Evolutionary conservation across 345 rosid genomes (phyloP).

Genomic region (Orychophragmus violaceus): DNA sequence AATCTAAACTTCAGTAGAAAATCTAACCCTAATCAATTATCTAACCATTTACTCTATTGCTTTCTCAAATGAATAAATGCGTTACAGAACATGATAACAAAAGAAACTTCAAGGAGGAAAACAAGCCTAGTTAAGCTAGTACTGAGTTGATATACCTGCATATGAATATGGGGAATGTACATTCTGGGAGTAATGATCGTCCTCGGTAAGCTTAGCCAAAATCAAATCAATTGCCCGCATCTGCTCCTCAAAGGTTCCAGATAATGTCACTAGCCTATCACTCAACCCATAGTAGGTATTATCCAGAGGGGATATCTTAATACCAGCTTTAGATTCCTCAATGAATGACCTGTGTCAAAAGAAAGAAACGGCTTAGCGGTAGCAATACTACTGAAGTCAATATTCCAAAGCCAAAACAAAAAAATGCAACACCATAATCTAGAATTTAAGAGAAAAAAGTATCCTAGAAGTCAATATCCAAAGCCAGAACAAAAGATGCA

Average conservation of each 20-base stretch:
- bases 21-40: conserved; percentile 3
- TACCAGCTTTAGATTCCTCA: conserved; percentile 92
- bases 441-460: not conserved
- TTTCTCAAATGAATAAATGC: not conserved
- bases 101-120: conserved; percentile 7
- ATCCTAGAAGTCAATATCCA: conserved; percentile 5
- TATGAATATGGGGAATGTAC: conserved; percentile 82
- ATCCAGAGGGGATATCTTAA: conserved; percentile 92
- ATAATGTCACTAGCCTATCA: conserved; percentile 89
- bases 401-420: not conserved
- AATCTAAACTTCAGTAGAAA: not conserved
- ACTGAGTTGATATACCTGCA: conserved; percentile 53
- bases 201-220: conserved; percentile 79
- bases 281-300: conserved; percentile 73
- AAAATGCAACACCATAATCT: not conserved
- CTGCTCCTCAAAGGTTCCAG: conserved; percentile 88
- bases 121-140: conserved; percentile 5
- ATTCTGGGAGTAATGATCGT: conserved; percentile 75
- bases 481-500: not conserved
- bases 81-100: not conserved
- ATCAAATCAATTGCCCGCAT: conserved; percentile 85
- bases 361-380: not conserved
- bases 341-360: conserved; percentile 69
- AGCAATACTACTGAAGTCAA: conserved; percentile 3
- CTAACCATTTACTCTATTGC: not conserved